Evolutionary conservation across 1,139 yeast species (phyloP), one percentile per base, ranked within the genome.

Genomic region (Debaryomyces singareniensis): DNA sequence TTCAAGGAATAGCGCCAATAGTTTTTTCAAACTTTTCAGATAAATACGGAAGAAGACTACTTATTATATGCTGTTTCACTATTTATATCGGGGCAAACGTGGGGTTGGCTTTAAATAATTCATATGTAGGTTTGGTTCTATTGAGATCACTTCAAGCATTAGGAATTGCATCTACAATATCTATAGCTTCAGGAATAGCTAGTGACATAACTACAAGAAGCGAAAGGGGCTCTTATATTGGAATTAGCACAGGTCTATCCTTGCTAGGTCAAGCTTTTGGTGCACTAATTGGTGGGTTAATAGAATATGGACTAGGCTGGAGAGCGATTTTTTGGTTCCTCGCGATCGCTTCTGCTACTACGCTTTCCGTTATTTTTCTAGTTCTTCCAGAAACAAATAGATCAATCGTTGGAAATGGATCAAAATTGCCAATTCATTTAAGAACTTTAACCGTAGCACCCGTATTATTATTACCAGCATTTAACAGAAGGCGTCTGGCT

Each of bases 201-300:
- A 69, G 68, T 4, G 95, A 85, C 49, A 54, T 78, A 26, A 72
- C 85, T 0, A 65, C 74, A 1, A 58, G 78, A 25, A 59, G 60
- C 11, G 75, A 78, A 35, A 62, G 95, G 35, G 95, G 93, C 5
- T 64, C 71, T 7, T 69, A 67, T 34, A 68, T 77, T 28, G 89
- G 91, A 0, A 45, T 75, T 13, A 68, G 73, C 2, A 53, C 71
- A 11, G 93, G 93, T 0, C 55, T 78, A n/a, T 70, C 78, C 3
- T 62, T 81, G 5, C 45, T 81, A 13, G 94, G 93, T 1, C 81
- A 77, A 44, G 86, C 85, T 0, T 62, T 82, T 36, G 89, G 94
- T 5, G 86, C 93, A 0, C 55, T 84, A 9, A 55, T 84, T 15
- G 95, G 95, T 13, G 82, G 89, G 5, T 73, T 69, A 0, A 51